phyloP scores from a whole-genome alignment of 2,329 filamentous ascomycete species.

The Teratosphaeria viscida region DNA sequence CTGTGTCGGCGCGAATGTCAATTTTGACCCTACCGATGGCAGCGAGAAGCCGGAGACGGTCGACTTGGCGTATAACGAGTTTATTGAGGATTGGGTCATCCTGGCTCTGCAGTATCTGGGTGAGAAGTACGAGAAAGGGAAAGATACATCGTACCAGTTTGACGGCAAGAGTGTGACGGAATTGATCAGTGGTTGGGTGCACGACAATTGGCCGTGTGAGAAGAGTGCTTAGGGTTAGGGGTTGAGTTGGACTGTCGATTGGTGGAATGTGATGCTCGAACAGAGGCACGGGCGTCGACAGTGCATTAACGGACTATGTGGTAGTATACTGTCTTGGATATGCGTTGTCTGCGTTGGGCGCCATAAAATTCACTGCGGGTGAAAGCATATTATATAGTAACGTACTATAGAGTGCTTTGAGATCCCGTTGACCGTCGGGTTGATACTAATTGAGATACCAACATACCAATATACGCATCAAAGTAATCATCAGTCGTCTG shows the following conservation, averaged over 20 bases:
- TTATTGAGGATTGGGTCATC: slow-evolving; percentile 73
- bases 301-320: not conserved
- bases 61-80: slow-evolving; percentile 85
- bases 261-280: not conserved
- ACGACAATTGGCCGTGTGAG: slow-evolving; percentile 41
- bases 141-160: slow-evolving; percentile 42
- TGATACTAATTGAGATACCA: too few relatives aligned
- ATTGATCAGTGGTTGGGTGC: slow-evolving; percentile 50
- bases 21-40: slow-evolving; percentile 36
- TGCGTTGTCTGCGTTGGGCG: too few relatives aligned
- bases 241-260: not conserved
- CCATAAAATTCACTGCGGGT: too few relatives aligned
- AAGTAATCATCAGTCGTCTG: too few relatives aligned
- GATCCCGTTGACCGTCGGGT: too few relatives aligned
- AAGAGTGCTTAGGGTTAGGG: not conserved
- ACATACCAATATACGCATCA: too few relatives aligned
- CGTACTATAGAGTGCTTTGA: too few relatives aligned
- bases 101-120: slow-evolving; percentile 57
- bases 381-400: too few relatives aligned
- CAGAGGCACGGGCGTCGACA: not conserved
- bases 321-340: too few relatives aligned
- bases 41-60: slow-evolving; percentile 55
- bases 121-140: slow-evolving; percentile 37
- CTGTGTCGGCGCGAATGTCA: slow-evolving; percentile 61
- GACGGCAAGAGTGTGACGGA: slow-evolving; percentile 45